Percentiles rank a stretch among this genome's conserved stretches.
phyloP scores from a whole-genome alignment of 2,329 filamentous ascomycete genomes.

The Acephala macrosclerotiorum region DNA sequence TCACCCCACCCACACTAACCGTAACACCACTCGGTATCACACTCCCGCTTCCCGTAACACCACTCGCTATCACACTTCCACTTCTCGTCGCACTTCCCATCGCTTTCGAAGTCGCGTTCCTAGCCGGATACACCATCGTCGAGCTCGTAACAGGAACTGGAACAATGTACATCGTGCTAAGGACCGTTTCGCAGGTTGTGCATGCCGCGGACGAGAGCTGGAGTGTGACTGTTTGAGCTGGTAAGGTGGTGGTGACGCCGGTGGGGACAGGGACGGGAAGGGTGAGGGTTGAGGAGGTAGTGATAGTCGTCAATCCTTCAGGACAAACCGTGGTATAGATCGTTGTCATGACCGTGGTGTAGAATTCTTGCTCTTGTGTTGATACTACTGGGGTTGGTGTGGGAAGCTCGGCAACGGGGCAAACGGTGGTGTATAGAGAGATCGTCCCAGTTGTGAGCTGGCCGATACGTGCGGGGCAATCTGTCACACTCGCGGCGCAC shows the following conservation, averaged over 20 bases:
- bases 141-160: not conserved
- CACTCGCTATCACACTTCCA: not conserved
- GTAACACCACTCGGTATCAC: not conserved
- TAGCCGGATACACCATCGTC: not conserved
- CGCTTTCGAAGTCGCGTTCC: not conserved
- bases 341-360: not conserved
- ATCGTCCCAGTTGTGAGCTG: constrained; percentile 13
- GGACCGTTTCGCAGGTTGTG: not conserved
- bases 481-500: constrained; percentile 18
- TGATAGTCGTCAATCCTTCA: not conserved
- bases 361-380: not conserved
- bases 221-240: not conserved
- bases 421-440: constrained; percentile 8
- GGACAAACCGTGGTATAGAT: not conserved
- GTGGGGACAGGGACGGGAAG: not conserved
- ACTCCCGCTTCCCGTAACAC: not conserved
- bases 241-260: not conserved
- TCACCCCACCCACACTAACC: not conserved
- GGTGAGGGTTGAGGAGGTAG: not conserved
- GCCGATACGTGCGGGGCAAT: constrained; percentile 18
- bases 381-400: not conserved
- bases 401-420: not conserved
- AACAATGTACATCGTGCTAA: not conserved
- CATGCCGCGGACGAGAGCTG: not conserved
- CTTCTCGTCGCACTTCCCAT: no score